Conservation (phyloP, 805 yeast species). For the Candida sithepensis region DNA sequence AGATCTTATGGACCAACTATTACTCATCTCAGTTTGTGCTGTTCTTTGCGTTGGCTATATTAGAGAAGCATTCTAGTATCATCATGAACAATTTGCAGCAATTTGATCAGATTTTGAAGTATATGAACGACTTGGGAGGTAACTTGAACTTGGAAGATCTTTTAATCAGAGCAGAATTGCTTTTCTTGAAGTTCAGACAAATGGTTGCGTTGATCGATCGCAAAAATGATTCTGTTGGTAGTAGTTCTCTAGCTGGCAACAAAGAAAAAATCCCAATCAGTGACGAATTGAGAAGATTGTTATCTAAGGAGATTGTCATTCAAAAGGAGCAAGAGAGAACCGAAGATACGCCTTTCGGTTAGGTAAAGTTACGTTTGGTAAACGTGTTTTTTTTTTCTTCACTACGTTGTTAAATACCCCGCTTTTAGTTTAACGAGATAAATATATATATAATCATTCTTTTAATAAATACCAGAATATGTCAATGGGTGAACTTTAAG, state of each 20-base stretch:
- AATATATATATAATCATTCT: too few relatives aligned
- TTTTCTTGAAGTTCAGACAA: slow-evolving; percentile 75
- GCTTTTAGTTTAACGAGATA: too few relatives aligned
- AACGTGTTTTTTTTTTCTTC: too few relatives aligned
- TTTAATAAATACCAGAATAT: too few relatives aligned
- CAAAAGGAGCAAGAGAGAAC: slow-evolving; percentile 41
- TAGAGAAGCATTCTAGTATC: slow-evolving; percentile 79
- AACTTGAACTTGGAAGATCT: slow-evolving; percentile 71
- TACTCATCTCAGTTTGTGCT: slow-evolving; percentile 84
- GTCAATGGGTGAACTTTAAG: too few relatives aligned
- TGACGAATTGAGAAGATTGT: slow-evolving; percentile 54
- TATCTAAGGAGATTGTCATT: slow-evolving; percentile 58
- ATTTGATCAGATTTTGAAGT: slow-evolving; percentile 90
- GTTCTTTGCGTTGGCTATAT: slow-evolving; percentile 82
- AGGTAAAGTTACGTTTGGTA: too few relatives aligned
- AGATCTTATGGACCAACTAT: slow-evolving; percentile 83
- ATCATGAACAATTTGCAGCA: slow-evolving; percentile 68
- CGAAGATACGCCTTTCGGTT: slow-evolving; percentile 29
- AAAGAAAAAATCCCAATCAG: slow-evolving; percentile 30
- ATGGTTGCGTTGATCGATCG: slow-evolving; percentile 78
- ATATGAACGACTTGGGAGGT: slow-evolving; percentile 85
- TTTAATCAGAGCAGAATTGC: slow-evolving; percentile 76
- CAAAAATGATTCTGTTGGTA: slow-evolving; percentile 22
- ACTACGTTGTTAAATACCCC: too few relatives aligned
- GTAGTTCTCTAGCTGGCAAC: slow-evolving; percentile 6